Conservation (phyloP, 352 stramenopile genomes). For the Halophytophthora batemanensis region DNA sequence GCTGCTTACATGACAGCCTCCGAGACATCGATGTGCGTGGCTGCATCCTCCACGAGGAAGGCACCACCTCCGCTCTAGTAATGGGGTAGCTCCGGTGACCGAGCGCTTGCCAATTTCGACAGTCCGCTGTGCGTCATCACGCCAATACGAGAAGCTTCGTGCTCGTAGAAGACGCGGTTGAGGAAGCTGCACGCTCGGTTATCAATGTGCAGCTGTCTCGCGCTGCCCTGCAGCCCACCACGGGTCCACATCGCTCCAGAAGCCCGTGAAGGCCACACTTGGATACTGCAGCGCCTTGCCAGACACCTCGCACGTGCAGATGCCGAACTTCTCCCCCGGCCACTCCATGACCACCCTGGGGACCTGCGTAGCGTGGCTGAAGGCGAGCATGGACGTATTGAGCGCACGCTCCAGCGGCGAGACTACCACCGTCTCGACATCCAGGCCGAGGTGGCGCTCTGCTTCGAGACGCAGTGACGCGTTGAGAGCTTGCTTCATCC, state of each 20-base stretch:
- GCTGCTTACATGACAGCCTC: neutral
- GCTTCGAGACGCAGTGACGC: slow-evolving; percentile 10
- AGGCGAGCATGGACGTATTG: slow-evolving; percentile 24
- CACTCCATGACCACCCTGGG: slow-evolving; percentile 22
- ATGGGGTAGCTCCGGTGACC: slow-evolving; percentile 17
- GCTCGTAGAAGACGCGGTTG: slow-evolving; percentile 22
- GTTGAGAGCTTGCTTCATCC: slow-evolving; percentile 12
- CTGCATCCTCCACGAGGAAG: slow-evolving; percentile 24
- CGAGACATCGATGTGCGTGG: neutral
- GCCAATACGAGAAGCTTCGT: slow-evolving; percentile 8
- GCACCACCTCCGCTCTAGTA: slow-evolving; percentile 11
- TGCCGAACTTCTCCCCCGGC: slow-evolving; percentile 22
- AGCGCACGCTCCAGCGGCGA: slow-evolving; percentile 25
- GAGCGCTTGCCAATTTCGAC: slow-evolving; percentile 13
- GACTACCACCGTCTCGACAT: slow-evolving; percentile 16
- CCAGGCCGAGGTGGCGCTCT: slow-evolving; percentile 8
- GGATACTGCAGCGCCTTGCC: slow-evolving; percentile 20
- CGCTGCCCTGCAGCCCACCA: slow-evolving; percentile 22
- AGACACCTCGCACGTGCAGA: slow-evolving; percentile 25
- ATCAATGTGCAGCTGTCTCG: slow-evolving; percentile 23
- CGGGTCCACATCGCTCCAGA: slow-evolving; percentile 25
- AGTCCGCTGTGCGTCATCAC: slow-evolving; percentile 23
- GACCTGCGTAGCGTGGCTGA: slow-evolving; percentile 15
- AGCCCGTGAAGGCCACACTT: slow-evolving; percentile 17
- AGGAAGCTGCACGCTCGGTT: slow-evolving; percentile 22